Percentiles rank a stretch among this genome's conserved stretches.
Conservation (phyloP, 768 basidiomycete genomes). For the Tricholoma flavovirens region DNA sequence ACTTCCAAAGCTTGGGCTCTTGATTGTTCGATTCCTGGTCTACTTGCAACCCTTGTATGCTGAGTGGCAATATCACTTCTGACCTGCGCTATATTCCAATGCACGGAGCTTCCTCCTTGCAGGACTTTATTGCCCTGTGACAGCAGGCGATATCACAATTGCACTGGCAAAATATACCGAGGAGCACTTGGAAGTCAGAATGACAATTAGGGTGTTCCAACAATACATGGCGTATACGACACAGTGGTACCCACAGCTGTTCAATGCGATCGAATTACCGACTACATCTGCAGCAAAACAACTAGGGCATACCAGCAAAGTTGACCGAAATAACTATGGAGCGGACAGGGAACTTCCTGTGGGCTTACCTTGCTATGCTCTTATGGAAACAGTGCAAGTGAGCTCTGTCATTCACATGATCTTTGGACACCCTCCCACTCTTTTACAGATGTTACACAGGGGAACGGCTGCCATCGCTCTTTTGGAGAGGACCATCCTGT, state of each 20-base stretch:
- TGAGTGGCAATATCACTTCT: not conserved
- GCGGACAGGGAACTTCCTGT: conserved; percentile 6
- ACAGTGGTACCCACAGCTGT: too few species aligned
- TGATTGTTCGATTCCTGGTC: too few species aligned
- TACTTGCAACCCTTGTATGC: too few species aligned
- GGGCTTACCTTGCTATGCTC: conserved; percentile 4
- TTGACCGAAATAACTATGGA: conserved; percentile 12
- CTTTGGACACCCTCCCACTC: not conserved
- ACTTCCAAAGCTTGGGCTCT: too few species aligned
- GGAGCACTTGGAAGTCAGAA: not conserved
- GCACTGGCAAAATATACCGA: not conserved
- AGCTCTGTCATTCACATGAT: conserved; percentile 13
- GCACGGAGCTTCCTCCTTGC: not conserved
- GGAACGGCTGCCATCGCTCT: not conserved
- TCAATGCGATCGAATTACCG: not conserved
- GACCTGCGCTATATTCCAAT: not conserved
- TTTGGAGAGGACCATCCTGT: not conserved
- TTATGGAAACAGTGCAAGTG: conserved; percentile 5
- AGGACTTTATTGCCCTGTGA: not conserved
- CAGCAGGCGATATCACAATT: not conserved
- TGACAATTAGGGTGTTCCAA: not conserved
- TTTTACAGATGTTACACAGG: not conserved
- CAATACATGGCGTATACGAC: conserved; percentile 3
- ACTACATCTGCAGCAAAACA: conserved; percentile 3
- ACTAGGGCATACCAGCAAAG: conserved; percentile 6